phyloP scores from a whole-genome alignment of 2,329 filamentous ascomycete species.

The Cladosporium sp. region DNA sequence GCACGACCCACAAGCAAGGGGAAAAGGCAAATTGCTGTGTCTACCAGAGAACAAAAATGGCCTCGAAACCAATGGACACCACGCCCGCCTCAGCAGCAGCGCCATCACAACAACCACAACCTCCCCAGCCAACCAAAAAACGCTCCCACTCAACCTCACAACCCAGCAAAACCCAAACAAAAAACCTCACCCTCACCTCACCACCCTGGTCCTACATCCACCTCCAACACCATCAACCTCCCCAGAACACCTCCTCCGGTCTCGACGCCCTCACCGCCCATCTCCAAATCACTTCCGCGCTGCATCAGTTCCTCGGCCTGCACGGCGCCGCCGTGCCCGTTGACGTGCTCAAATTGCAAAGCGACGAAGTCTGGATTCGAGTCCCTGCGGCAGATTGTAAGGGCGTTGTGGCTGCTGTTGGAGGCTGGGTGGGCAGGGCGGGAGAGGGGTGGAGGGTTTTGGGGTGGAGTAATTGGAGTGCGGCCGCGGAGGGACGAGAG shows the following conservation, averaged over 20 bases:
- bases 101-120: neutral
- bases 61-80: neutral
- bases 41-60: neutral
- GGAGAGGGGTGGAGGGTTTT: constrained; percentile 47
- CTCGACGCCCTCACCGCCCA: constrained; percentile 62
- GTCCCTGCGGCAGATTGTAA: constrained; percentile 58
- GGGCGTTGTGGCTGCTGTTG: constrained; percentile 60
- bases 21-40: neutral
- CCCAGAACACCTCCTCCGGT: neutral
- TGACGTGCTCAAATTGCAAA: constrained; percentile 64
- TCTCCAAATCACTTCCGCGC: constrained; percentile 58
- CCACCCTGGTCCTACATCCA: constrained; percentile 41
- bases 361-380: constrained; percentile 58
- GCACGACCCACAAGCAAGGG: neutral
- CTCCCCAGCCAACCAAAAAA: neutral
- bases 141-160: neutral
- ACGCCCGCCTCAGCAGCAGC: neutral
- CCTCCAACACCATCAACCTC: constrained; percentile 31
- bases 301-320: constrained; percentile 66
- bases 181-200: constrained; percentile 34
- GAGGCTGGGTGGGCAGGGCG: constrained; percentile 56
- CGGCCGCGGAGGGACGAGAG: constrained; percentile 50
- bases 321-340: constrained; percentile 64
- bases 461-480: constrained; percentile 62
- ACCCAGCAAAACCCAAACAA: neutral